These are phyloP conservation scores for Vicia faba DNA, from an alignment of 306 rosid genomes.

Conservation along the genomic window DNA sequence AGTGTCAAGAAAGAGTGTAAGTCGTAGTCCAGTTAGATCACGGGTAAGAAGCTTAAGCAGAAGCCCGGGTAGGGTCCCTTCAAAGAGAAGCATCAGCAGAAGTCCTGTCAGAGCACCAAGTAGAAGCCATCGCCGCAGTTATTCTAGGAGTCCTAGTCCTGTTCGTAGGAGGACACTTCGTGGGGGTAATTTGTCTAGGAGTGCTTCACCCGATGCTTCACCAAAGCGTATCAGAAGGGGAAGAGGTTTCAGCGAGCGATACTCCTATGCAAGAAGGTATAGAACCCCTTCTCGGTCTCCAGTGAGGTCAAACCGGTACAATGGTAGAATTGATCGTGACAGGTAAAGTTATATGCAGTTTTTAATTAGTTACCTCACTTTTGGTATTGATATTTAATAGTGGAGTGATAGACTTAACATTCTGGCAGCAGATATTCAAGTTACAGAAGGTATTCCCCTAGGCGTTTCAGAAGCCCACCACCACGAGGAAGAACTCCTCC, in stretches of 20 bases:
- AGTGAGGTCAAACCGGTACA: conserved; percentile 77
- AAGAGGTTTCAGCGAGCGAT: conserved; percentile 91
- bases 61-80: conserved; percentile 74
- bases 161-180: conserved; percentile 75
- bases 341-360: conserved; percentile 48
- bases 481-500: conserved; percentile 81
- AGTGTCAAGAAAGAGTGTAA: conserved; percentile 60
- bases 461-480: conserved; percentile 94
- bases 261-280: conserved; percentile 92
- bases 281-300: conserved; percentile 93
- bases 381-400: conserved; percentile 6
- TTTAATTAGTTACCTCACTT: background rate
- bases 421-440: conserved; percentile 58
- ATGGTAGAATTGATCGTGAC: conserved; percentile 72
- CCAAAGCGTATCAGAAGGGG: conserved; percentile 97
- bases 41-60: conserved; percentile 86
- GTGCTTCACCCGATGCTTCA: conserved; percentile 80
- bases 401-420: background rate
- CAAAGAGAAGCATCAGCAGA: conserved; percentile 61
- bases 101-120: conserved; percentile 68
- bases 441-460: conserved; percentile 86
- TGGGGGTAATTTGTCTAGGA: conserved; percentile 78
- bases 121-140: conserved; percentile 67
- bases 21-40: conserved; percentile 68
- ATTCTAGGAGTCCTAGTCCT: conserved; percentile 86